Evolutionary conservation across 331 rosid genomes (phyloP), one percentile per base, ranked within the genome.

Genomic region (Pyrus hybrid): DNA sequence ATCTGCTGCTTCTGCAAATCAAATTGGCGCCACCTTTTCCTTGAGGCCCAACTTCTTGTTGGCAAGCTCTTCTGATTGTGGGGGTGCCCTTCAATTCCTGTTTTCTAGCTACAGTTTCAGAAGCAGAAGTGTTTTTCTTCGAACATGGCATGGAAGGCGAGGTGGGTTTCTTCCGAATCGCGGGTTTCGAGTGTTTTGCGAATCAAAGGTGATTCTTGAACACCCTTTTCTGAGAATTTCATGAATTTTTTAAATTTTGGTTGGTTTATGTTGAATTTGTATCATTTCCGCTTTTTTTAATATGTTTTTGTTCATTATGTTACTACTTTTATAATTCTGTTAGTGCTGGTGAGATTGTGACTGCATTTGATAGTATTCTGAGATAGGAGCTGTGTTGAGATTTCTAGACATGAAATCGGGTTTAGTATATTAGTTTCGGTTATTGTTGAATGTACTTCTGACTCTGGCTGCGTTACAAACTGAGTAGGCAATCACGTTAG

Each of bases 131-230:
- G 22, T 76, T 43, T 73, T 82, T 21, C 73, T 8, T 13, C 12
- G 54, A 37, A 77, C 61, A 21, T 71, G 53, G 68, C 41, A 33
- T 23, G 70, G 35, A 58, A 68, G 70, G 66, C 63, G 81, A 73
- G 6, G 26, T 54, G 77, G 76, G 68, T 45, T 33, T 65, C 30
- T 70, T 62, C 63, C 8, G 70, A 68, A 51, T 11, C 79, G 75
- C 76, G 83, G 77, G 51, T 65, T 76, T 63, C 91, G 82, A 16
- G 82, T 88, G 12, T 87, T 72, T 71, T 90, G 87, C 85, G 88
- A 85, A 78, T 82, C 86, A 56, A 68, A 88, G 90, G 98, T 91
- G 70, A 20, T 85, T 71, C 62, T 72, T 77, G 61, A 5, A 54
- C 65, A 28, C 67, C 79, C 76, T 57, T 76, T 49, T 41, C 5